Conservation (phyloP, 108 stramenopile species). For the Fragilariopsis cylindrus region DNA sequence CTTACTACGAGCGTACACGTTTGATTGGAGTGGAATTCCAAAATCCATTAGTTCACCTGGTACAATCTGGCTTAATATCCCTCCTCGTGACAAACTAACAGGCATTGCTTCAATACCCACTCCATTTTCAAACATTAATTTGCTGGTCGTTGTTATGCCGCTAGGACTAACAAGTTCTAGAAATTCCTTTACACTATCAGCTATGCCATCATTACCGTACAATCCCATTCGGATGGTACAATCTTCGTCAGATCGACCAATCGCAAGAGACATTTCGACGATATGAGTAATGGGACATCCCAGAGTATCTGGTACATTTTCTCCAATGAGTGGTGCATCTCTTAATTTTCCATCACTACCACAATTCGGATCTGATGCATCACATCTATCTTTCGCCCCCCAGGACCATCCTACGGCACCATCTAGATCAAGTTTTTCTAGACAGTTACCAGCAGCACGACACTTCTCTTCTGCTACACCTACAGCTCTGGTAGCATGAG, state of each 20-base stretch:
- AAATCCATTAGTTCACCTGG: constrained; percentile 66
- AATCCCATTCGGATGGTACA: constrained; percentile 55
- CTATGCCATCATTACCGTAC: constrained; percentile 63
- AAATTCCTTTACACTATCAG: constrained; percentile 48
- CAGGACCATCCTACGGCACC: constrained; percentile 89
- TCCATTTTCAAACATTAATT: constrained; percentile 58
- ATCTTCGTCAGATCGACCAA: constrained; percentile 55
- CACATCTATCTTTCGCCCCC: constrained; percentile 84
- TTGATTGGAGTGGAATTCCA: constrained; percentile 69
- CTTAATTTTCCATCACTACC: constrained; percentile 64
- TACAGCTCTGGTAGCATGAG: constrained; percentile 67
- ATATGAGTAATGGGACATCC: constrained; percentile 52
- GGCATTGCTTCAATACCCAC: constrained; percentile 46
- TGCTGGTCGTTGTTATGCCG: constrained; percentile 57
- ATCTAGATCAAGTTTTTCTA: constrained; percentile 77
- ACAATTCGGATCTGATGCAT: constrained; percentile 73
- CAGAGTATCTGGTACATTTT: constrained; percentile 41
- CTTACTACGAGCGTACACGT: constrained; percentile 9
- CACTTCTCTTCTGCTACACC: constrained; percentile 73
- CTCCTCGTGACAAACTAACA: constrained; percentile 49
- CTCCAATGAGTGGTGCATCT: constrained; percentile 42
- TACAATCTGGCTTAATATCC: constrained; percentile 49
- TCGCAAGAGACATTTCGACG: constrained; percentile 48
- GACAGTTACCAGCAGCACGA: constrained; percentile 72
- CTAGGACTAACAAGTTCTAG: constrained; percentile 45